A percentile compares a stretch with the other conserved stretches of the same genome.
These are phyloP conservation scores for Salmacisia buchloeana DNA, from an alignment of 1,284 basidiomycete species.

Conservation along the genomic window DNA sequence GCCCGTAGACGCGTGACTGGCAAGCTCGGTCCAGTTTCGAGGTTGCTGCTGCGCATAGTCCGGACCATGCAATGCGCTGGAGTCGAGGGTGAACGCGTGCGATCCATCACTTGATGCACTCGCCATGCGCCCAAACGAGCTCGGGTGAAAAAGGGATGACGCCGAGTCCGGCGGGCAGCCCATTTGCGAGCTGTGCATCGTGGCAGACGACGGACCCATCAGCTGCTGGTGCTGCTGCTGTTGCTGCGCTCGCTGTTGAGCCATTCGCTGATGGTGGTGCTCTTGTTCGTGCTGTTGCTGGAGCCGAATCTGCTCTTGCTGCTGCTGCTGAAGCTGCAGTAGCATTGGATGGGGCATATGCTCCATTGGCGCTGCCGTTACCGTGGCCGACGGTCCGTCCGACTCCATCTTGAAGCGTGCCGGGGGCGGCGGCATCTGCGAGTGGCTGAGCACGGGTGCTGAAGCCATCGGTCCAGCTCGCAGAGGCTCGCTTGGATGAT, in stretches of 20 bases:
- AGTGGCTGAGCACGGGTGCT: neutral
- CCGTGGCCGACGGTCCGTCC: neutral
- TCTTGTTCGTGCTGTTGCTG: slow-evolving; percentile 16
- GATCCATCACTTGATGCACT: too few species aligned
- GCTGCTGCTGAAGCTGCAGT: neutral
- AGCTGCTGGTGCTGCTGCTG: neutral
- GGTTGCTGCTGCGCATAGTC: too few species aligned
- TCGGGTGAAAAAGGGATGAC: too few species aligned
- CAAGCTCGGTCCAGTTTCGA: too few species aligned
- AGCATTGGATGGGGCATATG: neutral
- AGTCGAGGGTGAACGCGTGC: too few species aligned
- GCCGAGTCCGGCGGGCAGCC: too few species aligned
- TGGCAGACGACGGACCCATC: too few species aligned
- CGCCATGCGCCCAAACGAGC: too few species aligned
- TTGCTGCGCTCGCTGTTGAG: neutral
- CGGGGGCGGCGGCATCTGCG: neutral
- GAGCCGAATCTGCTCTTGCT: neutral
- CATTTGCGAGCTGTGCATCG: too few species aligned
- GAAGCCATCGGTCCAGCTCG: too few species aligned
- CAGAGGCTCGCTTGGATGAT: neutral
- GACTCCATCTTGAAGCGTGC: neutral
- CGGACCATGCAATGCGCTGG: too few species aligned
- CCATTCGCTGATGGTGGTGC: slow-evolving; percentile 14
- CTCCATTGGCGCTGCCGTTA: neutral
- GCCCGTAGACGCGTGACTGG: too few species aligned